Percentiles rank a stretch among this genome's conserved stretches.
Conservation (phyloP, 345 rosid genomes). For the Cochlearia excelsa region DNA sequence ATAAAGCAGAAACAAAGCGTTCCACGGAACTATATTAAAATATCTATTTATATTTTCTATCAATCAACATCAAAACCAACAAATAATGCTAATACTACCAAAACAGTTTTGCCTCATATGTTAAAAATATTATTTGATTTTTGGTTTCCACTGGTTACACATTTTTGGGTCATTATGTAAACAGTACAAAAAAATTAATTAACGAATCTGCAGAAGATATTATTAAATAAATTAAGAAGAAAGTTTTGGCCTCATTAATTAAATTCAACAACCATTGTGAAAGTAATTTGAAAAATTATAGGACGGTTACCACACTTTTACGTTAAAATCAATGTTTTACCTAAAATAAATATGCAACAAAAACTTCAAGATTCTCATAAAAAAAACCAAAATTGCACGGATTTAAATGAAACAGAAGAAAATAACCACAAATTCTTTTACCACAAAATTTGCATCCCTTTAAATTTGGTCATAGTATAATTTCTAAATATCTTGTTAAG, state of each 20-base stretch:
- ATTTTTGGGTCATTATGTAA: slow-evolving; percentile 12
- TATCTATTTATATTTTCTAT: not conserved
- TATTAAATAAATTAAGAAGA: too few relatives aligned
- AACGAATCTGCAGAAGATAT: too few relatives aligned
- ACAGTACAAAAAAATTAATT: not conserved
- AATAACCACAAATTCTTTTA: not conserved
- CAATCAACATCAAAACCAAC: not conserved
- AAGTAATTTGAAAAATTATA: not conserved
- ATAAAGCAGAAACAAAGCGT: slow-evolving; percentile 15
- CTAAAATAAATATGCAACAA: too few relatives aligned
- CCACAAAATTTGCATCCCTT: not conserved
- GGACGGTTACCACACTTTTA: slow-evolving; percentile 16
- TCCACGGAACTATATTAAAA: slow-evolving; percentile 22
- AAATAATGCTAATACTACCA: slow-evolving; percentile 31
- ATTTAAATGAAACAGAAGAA: not conserved
- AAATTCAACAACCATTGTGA: too few relatives aligned
- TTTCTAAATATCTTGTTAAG: too few relatives aligned
- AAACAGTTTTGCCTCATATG: slow-evolving; percentile 22
- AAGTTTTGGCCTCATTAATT: too few relatives aligned
- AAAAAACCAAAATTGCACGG: too few relatives aligned
- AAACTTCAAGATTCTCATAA: too few relatives aligned
- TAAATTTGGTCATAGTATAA: too few relatives aligned
- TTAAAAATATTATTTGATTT: slow-evolving; percentile 21
- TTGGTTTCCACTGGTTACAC: slow-evolving; percentile 7
- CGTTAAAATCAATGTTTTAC: not conserved